Evolutionary conservation across 2,329 filamentous ascomycete species (phyloP).

Genomic region (Exserohilum turcica): DNA sequence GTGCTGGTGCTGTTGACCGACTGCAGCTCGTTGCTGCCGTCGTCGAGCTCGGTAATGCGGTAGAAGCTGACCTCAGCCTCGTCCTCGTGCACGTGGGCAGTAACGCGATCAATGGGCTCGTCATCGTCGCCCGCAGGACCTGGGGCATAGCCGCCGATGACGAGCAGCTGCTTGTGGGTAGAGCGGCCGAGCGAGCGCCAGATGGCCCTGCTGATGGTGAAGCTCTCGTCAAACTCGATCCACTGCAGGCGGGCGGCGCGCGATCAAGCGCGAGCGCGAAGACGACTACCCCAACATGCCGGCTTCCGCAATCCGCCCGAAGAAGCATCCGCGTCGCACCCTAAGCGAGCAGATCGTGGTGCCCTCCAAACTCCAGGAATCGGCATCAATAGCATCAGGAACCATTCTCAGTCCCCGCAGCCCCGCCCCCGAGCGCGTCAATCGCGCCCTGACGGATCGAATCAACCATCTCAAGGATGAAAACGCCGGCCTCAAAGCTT

Average conservation of each 20-base stretch:
- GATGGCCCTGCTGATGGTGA: slow-evolving; percentile 31
- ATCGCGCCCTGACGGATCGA: slow-evolving; percentile 24
- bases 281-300: slow-evolving; percentile 20
- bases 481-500: slow-evolving; percentile 21
- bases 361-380: slow-evolving; percentile 19
- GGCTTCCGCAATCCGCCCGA: slow-evolving; percentile 14
- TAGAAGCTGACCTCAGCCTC: slow-evolving; percentile 37
- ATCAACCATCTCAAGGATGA: slow-evolving; percentile 27
- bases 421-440: slow-evolving; percentile 27
- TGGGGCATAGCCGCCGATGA: slow-evolving; percentile 37
- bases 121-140: slow-evolving; percentile 30
- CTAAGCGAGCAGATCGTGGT: slow-evolving; percentile 28
- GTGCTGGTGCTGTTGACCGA: slow-evolving; percentile 35
- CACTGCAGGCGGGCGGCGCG: slow-evolving; percentile 27
- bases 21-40: slow-evolving; percentile 27
- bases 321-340: slow-evolving; percentile 26
- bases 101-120: slow-evolving; percentile 29
- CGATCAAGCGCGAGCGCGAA: slow-evolving; percentile 34
- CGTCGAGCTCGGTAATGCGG: slow-evolving; percentile 25
- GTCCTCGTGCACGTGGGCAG: slow-evolving; percentile 35
- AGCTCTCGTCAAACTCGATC: slow-evolving; percentile 34
- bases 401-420: slow-evolving; percentile 19
- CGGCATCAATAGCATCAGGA: not conserved
- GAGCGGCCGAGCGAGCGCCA: slow-evolving; percentile 34
- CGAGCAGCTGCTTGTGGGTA: slow-evolving; percentile 35